Percentiles rank a stretch among this genome's conserved stretches.
These are phyloP conservation scores for Cystobasidium slooffiae DNA, from an alignment of 1,284 basidiomycete species.

Conservation along the genomic window DNA sequence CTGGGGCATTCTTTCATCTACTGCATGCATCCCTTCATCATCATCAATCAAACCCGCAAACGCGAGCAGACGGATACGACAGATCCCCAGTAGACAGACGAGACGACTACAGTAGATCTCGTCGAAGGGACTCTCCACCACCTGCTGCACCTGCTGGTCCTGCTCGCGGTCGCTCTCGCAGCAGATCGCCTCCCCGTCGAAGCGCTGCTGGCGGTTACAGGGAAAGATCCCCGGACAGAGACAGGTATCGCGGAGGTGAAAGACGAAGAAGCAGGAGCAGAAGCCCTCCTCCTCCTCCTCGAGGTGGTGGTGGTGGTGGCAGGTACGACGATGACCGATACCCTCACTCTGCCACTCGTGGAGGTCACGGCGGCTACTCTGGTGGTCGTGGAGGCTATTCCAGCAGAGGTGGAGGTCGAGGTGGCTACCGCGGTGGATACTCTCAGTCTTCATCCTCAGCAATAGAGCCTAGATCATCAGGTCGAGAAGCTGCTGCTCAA, in stretches of 20 bases:
- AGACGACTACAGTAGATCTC: constrained; percentile 39
- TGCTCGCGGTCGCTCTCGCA: constrained; percentile 18
- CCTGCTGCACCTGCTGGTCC: constrained; percentile 10
- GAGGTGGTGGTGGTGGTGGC: constrained; percentile 13
- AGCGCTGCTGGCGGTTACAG: constrained; percentile 9
- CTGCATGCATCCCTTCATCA: not conserved
- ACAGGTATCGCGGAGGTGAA: constrained; percentile 3
- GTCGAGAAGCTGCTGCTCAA: constrained; percentile 50
- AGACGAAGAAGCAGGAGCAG: constrained; percentile 31
- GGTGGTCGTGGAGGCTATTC: constrained; percentile 4
- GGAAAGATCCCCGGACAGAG: constrained; percentile 23
- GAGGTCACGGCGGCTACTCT: constrained; percentile 13
- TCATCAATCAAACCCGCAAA: not conserved
- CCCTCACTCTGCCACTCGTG: constrained; percentile 36
- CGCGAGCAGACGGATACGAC: constrained; percentile 35
- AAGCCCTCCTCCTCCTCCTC: constrained; percentile 18
- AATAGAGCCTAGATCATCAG: constrained; percentile 3
- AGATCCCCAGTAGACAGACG: constrained; percentile 38
- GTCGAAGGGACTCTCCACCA: constrained; percentile 29
- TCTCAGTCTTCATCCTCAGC: not conserved
- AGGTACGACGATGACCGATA: constrained; percentile 20
- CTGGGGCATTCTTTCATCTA: not conserved
- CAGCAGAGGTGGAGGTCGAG: constrained; percentile 17
- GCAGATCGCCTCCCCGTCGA: constrained; percentile 28
- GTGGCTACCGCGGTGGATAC: constrained; percentile 34